These are phyloP conservation scores for Cystobasidium tubakii DNA, from an alignment of 768 basidiomycete species.

Conservation along the genomic window DNA sequence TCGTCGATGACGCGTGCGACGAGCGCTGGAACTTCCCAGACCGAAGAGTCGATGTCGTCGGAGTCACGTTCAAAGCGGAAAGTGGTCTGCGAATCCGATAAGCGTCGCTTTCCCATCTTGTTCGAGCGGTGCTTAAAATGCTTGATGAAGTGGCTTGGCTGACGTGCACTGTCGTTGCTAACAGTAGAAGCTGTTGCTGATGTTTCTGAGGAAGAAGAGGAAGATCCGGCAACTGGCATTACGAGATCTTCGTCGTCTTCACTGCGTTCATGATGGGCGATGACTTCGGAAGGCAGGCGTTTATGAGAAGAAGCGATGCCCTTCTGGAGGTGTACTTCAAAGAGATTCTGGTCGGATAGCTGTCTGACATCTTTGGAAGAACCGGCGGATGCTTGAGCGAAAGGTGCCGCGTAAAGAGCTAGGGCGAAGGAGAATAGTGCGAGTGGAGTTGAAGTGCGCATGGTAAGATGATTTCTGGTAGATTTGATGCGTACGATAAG, in stretches of 20 bases:
- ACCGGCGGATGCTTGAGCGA: conserved; percentile 18
- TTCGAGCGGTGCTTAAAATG: conserved; percentile 33
- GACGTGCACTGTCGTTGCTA: conserved; percentile 7
- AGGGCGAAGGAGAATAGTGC: conserved; percentile 26
- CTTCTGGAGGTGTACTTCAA: conserved; percentile 29
- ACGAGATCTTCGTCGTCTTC: conserved; percentile 13
- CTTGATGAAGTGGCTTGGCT: conserved; percentile 33
- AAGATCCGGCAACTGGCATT: conserved; percentile 3
- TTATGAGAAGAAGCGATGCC: conserved; percentile 19
- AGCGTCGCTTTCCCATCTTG: background rate
- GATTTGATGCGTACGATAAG: background rate
- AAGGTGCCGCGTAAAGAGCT: conserved; percentile 20
- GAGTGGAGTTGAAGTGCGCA: conserved; percentile 21
- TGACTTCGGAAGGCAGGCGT: conserved; percentile 26
- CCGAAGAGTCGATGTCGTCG: background rate
- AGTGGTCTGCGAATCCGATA: background rate
- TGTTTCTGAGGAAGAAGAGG: background rate
- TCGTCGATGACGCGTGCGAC: conserved; percentile 9
- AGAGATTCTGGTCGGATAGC: conserved; percentile 30
- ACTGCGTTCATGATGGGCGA: conserved; percentile 31
- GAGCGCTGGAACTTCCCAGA: background rate
- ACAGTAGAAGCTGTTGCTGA: background rate
- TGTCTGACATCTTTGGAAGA: background rate
- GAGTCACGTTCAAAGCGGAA: conserved; percentile 8
- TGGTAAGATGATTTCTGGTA: background rate